Evolutionary conservation across 139 green algal species (phyloP), one percentile per base, ranked within the genome.

Genomic region (Micractinium sp.): DNA sequence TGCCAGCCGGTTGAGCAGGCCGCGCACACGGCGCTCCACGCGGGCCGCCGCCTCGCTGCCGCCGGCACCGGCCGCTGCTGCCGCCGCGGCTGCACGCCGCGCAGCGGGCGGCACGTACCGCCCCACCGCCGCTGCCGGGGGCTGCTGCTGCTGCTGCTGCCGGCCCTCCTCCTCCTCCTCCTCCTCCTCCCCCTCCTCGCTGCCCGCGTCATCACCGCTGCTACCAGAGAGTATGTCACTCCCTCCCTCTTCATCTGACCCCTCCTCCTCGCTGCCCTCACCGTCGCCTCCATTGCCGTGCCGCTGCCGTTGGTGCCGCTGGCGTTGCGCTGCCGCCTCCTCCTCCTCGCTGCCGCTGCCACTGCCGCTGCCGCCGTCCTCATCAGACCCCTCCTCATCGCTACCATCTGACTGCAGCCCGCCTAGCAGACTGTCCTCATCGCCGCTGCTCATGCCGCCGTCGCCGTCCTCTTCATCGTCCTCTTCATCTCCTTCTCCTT

Each of bases 1-100:
- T 0, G 95, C 94, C 81, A 97, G 90, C 53, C 95, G 92, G 90
- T 98, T 98, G 61, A 98, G 91, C 71, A 97, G 91, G 31, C 96
- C 96, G 29, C 93, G 94, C 69, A 97, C 90, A 9, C 92, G 91
- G 19, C 93, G 88, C 82, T 92, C 88, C 82, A 96, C 69, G 0
- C 90, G 87, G 2, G 81, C 53, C 7, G 86, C 81, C 66, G 63
- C 76, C 29, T 87, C 69, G 76, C 69, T 85, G 60, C 2, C 71
- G 19, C 56, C 86, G 27, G 82, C 66, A 19, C 85, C 89, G 1
- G 63, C 91, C 23, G 39, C 86, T 22, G n/a, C 85, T 0, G 63
- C 91, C 29, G 39, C 86, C 20, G n/a, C 82, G 47, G 87, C 60
- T 5, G 83, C 75, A 4, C 89, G 92, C 3, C 95, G 93, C 27